Evolutionary conservation across 1,284 basidiomycete species (phyloP).

Genomic region (Pseudozyma pruni): DNA sequence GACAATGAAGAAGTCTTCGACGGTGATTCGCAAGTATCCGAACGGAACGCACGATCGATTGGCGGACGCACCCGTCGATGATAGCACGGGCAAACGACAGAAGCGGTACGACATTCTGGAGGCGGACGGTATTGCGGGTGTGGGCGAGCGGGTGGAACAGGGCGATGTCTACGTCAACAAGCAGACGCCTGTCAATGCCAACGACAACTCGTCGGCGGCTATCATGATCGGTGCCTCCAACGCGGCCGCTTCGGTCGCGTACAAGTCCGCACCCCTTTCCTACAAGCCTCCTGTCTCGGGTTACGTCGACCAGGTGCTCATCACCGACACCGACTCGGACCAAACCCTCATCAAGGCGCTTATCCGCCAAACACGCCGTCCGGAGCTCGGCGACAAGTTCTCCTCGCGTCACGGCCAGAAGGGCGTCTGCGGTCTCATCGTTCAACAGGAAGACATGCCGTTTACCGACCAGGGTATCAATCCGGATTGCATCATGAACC

Average conservation of each 20-base stretch:
- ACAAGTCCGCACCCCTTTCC: slow-evolving; percentile 71
- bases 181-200: slow-evolving; percentile 90
- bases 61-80: slow-evolving; percentile 88
- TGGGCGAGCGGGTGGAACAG: slow-evolving; percentile 91
- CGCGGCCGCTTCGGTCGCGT: slow-evolving; percentile 67
- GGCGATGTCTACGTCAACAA: slow-evolving; percentile 97
- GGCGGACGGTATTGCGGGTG: slow-evolving; percentile 90
- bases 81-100: slow-evolving; percentile 74
- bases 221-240: slow-evolving; percentile 36
- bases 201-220: slow-evolving; percentile 70
- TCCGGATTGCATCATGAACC: slow-evolving; percentile 99
- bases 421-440: slow-evolving; percentile 97
- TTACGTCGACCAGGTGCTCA: slow-evolving; percentile 96
- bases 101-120: slow-evolving; percentile 92
- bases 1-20: slow-evolving; percentile 93
- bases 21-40: slow-evolving; percentile 92
- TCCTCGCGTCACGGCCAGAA: slow-evolving; percentile 98
- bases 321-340: slow-evolving; percentile 89
- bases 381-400: slow-evolving; percentile 98
- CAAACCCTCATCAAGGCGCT: slow-evolving; percentile 99
- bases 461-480: slow-evolving; percentile 97
- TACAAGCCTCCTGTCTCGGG: slow-evolving; percentile 75
- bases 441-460: slow-evolving; percentile 98
- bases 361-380: slow-evolving; percentile 93
- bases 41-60: slow-evolving; percentile 98